Evolutionary conservation across 139 green algal genomes (phyloP).

Genomic region (Chlorokybus atmophyticus): DNA sequence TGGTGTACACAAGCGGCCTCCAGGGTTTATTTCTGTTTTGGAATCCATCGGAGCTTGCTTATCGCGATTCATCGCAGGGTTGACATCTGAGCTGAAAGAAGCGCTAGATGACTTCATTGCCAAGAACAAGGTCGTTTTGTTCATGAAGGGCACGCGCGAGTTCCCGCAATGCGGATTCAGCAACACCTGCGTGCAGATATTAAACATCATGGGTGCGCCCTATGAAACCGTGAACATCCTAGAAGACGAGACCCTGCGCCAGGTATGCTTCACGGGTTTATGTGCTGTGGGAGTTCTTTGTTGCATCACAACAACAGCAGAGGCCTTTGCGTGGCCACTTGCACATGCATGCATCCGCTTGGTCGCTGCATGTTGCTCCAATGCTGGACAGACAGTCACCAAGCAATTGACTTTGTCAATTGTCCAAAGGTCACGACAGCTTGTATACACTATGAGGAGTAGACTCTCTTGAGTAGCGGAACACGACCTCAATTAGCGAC

Average conservation of each 20-base stretch:
- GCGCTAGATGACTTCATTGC: slow-evolving; percentile 19
- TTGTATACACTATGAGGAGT: neutral
- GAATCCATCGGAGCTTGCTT: too few relatives aligned
- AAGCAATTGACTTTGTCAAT: too few relatives aligned
- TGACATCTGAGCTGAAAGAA: slow-evolving; percentile 26
- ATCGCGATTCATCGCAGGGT: too few relatives aligned
- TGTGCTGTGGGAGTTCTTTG: neutral
- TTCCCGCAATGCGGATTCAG: slow-evolving; percentile 92
- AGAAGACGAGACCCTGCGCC: slow-evolving; percentile 61
- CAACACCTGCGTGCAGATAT: slow-evolving; percentile 85
- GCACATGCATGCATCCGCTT: neutral
- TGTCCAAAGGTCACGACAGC: too few relatives aligned
- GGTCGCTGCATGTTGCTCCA: neutral
- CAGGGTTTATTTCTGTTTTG: too few relatives aligned
- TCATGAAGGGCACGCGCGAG: slow-evolving; percentile 82
- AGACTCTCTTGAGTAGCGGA: neutral
- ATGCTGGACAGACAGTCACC: too few relatives aligned
- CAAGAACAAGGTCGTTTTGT: slow-evolving; percentile 46
- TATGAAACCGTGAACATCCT: slow-evolving; percentile 90
- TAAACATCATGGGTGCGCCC: slow-evolving; percentile 50
- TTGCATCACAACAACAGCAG: neutral
- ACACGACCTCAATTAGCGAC: slow-evolving; percentile 1
- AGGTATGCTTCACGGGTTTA: too few relatives aligned
- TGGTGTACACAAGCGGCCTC: too few relatives aligned
- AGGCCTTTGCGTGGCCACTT: neutral